These are phyloP conservation scores for Diatrype stigma DNA, from an alignment of 2,329 filamentous ascomycete genomes.

Conservation along the genomic window DNA sequence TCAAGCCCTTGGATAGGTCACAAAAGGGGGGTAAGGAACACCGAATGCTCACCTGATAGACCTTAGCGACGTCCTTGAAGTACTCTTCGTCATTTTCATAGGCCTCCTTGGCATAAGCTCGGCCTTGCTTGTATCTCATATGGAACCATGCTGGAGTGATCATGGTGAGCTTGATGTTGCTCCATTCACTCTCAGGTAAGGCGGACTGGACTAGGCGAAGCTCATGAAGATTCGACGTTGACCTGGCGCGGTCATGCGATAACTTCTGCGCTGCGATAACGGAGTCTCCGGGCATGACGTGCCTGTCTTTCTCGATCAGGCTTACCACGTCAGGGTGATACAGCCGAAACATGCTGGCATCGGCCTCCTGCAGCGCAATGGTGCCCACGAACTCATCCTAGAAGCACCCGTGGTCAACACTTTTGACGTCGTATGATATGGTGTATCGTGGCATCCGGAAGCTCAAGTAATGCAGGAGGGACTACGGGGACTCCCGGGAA, in stretches of 20 bases:
- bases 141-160: conserved; percentile 56
- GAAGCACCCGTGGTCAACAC: neutral
- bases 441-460: neutral
- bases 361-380: conserved; percentile 44
- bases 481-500: neutral
- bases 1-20: neutral
- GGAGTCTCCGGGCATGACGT: conserved; percentile 54
- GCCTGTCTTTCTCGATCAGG: conserved; percentile 47
- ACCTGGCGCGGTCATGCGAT: conserved; percentile 36
- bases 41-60: conserved; percentile 43
- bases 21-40: neutral
- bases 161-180: conserved; percentile 50
- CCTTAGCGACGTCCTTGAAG: conserved; percentile 61
- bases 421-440: neutral
- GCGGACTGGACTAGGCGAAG: conserved; percentile 42
- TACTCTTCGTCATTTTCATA: conserved; percentile 58
- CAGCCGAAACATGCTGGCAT: conserved; percentile 47
- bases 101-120: conserved; percentile 52
- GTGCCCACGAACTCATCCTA: conserved; percentile 48
- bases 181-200: conserved; percentile 44
- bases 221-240: conserved; percentile 46
- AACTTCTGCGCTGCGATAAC: conserved; percentile 49
- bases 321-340: conserved; percentile 54
- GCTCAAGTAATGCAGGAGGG: neutral
- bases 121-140: conserved; percentile 50